A percentile compares a stretch with the other conserved stretches of the same genome.
These are phyloP conservation scores for Mycocentrospora acerina DNA, from an alignment of 2,329 filamentous ascomycete species.

Conservation along the genomic window DNA sequence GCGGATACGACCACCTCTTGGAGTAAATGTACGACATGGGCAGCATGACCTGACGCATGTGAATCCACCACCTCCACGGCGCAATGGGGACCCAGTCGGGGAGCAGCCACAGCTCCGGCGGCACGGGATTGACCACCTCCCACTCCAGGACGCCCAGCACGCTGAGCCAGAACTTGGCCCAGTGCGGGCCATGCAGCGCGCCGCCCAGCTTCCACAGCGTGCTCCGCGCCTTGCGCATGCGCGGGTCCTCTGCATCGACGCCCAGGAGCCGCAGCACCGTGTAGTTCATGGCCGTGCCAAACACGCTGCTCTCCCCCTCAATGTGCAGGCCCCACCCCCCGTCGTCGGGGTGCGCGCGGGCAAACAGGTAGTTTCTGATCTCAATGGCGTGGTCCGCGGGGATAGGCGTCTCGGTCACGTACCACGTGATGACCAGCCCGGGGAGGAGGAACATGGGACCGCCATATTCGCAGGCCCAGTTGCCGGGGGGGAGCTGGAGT, in stretches of 20 bases:
- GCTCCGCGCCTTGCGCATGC: slow-evolving; percentile 81
- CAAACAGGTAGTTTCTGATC: slow-evolving; percentile 89
- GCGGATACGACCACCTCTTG: slow-evolving; percentile 74
- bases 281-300: slow-evolving; percentile 90
- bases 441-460: slow-evolving; percentile 95
- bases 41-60: slow-evolving; percentile 94
- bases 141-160: slow-evolving; percentile 80
- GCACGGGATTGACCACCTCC: slow-evolving; percentile 93
- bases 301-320: slow-evolving; percentile 87
- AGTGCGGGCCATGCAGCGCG: slow-evolving; percentile 81
- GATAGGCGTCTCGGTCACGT: slow-evolving; percentile 85
- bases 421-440: slow-evolving; percentile 81
- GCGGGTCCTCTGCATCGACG: slow-evolving; percentile 76
- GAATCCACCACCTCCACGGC: slow-evolving; percentile 97
- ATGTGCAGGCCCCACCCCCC: slow-evolving; percentile 98
- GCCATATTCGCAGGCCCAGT: slow-evolving; percentile 98
- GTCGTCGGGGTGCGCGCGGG: slow-evolving; percentile 79
- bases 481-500: slow-evolving; percentile 82
- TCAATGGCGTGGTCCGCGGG: slow-evolving; percentile 77
- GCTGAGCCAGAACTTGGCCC: slow-evolving; percentile 95
- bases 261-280: slow-evolving; percentile 77
- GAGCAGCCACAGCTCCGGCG: slow-evolving; percentile 89
- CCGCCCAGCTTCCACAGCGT: slow-evolving; percentile 85
- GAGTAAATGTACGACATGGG: slow-evolving; percentile 92
- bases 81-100: slow-evolving; percentile 89